Percentiles rank a stretch among this genome's conserved stretches.
Evolutionary conservation across 2,329 filamentous ascomycete species (phyloP).

Genomic region (Arthrobotrys sphaeroides): DNA sequence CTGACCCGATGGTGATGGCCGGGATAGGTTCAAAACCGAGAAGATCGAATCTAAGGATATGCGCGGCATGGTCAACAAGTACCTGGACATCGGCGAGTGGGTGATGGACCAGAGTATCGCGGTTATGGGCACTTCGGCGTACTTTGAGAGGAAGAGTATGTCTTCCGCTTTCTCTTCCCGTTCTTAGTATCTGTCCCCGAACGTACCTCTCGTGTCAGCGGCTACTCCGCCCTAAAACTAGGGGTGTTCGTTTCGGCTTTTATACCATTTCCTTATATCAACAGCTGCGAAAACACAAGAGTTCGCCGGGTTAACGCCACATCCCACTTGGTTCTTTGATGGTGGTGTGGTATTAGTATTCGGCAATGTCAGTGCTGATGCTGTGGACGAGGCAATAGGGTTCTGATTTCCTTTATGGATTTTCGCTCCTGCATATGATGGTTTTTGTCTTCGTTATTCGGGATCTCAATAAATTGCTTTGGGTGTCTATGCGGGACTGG

Average conservation of each 20-base stretch:
- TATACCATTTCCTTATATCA: conserved; percentile 27
- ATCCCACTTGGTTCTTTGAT: background rate
- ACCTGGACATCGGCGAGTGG: conserved; percentile 95
- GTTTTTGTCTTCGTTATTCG: background rate
- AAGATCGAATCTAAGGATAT: conserved; percentile 84
- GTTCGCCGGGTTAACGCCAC: conserved; percentile 34
- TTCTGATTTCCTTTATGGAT: conserved; percentile 18
- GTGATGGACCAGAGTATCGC: conserved; percentile 98
- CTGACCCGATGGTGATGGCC: background rate
- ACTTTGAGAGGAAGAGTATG: conserved; percentile 79
- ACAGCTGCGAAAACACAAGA: conserved; percentile 3
- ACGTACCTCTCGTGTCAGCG: background rate
- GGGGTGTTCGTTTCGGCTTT: no score
- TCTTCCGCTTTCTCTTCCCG: conserved; percentile 5
- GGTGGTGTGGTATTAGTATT: conserved; percentile 35
- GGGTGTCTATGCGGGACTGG: no score
- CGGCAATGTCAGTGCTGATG: conserved; percentile 52
- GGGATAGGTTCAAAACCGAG: conserved; percentile 87
- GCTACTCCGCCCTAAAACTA: background rate
- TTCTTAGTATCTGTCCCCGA: background rate
- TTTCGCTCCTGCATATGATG: background rate
- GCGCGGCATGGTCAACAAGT: conserved; percentile 79
- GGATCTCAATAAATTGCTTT: no score
- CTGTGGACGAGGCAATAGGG: conserved; percentile 46
- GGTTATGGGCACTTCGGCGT: conserved; percentile 84